These are phyloP conservation scores for Plenodomus lindquistii DNA, from an alignment of 2,329 filamentous ascomycete species.

Conservation along the genomic window DNA sequence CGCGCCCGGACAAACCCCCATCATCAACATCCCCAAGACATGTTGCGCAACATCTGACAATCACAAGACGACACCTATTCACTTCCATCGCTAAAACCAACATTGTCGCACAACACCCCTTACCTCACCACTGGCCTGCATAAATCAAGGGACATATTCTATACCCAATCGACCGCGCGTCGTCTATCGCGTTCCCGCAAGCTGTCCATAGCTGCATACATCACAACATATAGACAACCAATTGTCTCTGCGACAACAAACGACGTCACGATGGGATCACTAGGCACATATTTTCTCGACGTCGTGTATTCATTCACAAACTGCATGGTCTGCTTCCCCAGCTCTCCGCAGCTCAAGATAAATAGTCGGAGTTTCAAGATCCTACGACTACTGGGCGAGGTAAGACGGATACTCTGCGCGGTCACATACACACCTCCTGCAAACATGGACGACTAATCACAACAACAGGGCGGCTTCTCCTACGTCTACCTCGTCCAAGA, in stretches of 20 bases:
- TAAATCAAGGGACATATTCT: background rate
- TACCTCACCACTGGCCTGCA: background rate
- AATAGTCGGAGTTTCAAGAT: constrained; percentile 97
- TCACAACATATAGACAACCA: constrained; percentile 5
- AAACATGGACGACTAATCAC: constrained; percentile 1
- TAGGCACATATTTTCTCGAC: constrained; percentile 72
- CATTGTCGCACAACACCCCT: background rate
- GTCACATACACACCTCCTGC: background rate
- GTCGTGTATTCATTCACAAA: constrained; percentile 89
- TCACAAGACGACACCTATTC: constrained; percentile 18
- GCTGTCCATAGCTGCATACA: constrained; percentile 20
- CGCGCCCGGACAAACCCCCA: constrained; percentile 21
- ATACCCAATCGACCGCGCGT: constrained; percentile 7
- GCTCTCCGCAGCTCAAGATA: constrained; percentile 91
- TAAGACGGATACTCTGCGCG: constrained; percentile 52
- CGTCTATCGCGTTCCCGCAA: constrained; percentile 11
- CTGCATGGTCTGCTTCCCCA: constrained; percentile 95
- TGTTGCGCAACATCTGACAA: constrained; percentile 15
- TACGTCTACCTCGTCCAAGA: constrained; percentile 99
- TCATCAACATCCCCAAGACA: constrained; percentile 27
- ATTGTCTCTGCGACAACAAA: constrained; percentile 2
- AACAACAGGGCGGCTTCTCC: constrained; percentile 82
- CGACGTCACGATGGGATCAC: constrained; percentile 34
- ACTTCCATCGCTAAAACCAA: background rate
- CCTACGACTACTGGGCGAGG: constrained; percentile 87